phyloP scores from a whole-genome alignment of 192 early-diverging fungal genomes.

The Pilobolus umbonatus region DNA sequence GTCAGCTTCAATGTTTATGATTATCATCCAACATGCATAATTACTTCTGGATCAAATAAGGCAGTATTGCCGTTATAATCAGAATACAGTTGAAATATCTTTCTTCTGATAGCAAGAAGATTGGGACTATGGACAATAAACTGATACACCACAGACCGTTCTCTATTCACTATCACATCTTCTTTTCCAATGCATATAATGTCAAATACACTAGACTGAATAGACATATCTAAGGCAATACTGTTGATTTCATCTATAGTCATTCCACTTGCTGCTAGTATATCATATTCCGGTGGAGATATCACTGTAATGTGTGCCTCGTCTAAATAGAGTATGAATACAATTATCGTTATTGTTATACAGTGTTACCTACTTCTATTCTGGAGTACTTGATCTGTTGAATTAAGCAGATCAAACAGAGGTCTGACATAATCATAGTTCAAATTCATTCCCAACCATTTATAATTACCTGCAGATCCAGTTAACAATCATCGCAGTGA shows the following conservation, averaged over 20 bases:
- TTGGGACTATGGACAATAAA: slow-evolving; percentile 45
- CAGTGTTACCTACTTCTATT: slow-evolving; percentile 14
- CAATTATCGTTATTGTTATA: background rate
- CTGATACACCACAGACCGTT: slow-evolving; percentile 29
- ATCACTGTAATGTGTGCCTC: slow-evolving; percentile 73
- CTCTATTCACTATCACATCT: slow-evolving; percentile 24
- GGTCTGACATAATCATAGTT: slow-evolving; percentile 50
- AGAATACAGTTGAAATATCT: slow-evolving; percentile 52
- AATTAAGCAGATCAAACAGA: slow-evolving; percentile 46
- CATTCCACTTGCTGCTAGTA: slow-evolving; percentile 50
- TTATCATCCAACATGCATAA: too few species aligned
- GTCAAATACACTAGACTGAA: slow-evolving; percentile 51
- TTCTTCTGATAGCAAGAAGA: slow-evolving; percentile 44
- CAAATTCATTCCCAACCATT: slow-evolving; percentile 57
- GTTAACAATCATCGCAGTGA: background rate
- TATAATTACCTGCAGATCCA: background rate
- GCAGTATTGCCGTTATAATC: slow-evolving; percentile 62
- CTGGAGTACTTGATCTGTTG: slow-evolving; percentile 34
- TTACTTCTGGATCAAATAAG: slow-evolving; percentile 54
- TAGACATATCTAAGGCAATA: slow-evolving; percentile 43
- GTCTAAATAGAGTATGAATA: slow-evolving; percentile 24
- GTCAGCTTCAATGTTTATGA: too few species aligned
- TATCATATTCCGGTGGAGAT: slow-evolving; percentile 61
- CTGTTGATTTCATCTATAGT: slow-evolving; percentile 62
- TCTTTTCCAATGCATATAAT: slow-evolving; percentile 60